These are phyloP conservation scores for Nemania sp. DNA, from an alignment of 2,329 filamentous ascomycete genomes.

Conservation along the genomic window DNA sequence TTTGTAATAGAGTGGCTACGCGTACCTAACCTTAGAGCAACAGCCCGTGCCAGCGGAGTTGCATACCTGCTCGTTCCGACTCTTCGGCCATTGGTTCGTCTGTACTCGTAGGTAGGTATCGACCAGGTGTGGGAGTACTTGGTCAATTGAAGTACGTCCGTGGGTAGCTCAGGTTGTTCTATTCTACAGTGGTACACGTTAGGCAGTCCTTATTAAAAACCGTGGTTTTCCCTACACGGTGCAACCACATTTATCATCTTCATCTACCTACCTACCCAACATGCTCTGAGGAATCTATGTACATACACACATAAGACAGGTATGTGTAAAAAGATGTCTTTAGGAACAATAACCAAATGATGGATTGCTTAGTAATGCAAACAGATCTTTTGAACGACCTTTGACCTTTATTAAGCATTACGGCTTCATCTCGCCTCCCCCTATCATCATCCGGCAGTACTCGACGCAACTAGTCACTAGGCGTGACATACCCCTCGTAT, in stretches of 20 bases:
- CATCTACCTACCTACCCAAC: too few species aligned
- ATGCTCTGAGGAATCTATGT: too few species aligned
- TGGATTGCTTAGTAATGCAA: not conserved
- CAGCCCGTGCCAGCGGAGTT: conserved; percentile 22
- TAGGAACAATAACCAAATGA: too few species aligned
- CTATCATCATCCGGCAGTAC: not conserved
- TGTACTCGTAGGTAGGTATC: not conserved
- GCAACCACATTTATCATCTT: too few species aligned
- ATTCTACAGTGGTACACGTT: too few species aligned
- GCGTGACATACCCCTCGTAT: not conserved
- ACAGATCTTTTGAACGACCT: not conserved
- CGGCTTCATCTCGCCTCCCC: not conserved
- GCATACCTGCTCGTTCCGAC: conserved; percentile 29
- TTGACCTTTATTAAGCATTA: not conserved
- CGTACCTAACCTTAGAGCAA: not conserved
- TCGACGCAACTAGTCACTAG: not conserved
- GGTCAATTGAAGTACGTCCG: too few species aligned
- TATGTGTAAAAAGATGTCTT: too few species aligned
- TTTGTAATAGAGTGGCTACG: conserved; percentile 10
- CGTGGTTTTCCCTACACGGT: too few species aligned
- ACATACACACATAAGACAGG: too few species aligned
- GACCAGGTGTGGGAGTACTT: not conserved
- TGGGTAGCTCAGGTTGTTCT: too few species aligned
- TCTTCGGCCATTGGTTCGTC: conserved; percentile 31
- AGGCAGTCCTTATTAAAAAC: too few species aligned